A percentile compares a stretch with the other conserved stretches of the same genome.
phyloP scores from a whole-genome alignment of 768 basidiomycete species.

The Tulasnella sp. region DNA sequence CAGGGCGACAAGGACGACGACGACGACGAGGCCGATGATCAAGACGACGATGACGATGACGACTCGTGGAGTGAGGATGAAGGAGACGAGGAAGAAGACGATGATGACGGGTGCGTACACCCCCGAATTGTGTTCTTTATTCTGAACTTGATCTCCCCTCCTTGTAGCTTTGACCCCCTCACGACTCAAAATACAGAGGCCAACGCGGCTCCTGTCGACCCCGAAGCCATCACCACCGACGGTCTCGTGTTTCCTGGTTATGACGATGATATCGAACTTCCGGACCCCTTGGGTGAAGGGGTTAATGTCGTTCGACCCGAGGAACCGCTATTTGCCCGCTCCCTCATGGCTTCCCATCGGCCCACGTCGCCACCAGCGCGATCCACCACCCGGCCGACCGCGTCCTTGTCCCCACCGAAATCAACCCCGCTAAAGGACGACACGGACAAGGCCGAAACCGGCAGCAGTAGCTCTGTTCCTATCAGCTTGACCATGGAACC shows the following conservation, averaged over 20 bases:
- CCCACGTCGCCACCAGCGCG: background rate
- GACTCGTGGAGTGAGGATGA: constrained; percentile 29
- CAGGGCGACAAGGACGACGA: background rate
- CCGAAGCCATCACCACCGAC: constrained; percentile 21
- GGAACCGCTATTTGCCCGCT: constrained; percentile 15
- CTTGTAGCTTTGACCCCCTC: constrained; percentile 47
- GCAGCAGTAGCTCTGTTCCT: constrained; percentile 21
- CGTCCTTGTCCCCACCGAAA: background rate
- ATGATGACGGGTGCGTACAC: constrained; percentile 28
- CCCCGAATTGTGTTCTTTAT: constrained; percentile 12
- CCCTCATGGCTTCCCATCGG: constrained; percentile 3
- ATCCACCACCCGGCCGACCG: background rate
- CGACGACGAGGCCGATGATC: constrained; percentile 15
- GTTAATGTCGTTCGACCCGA: constrained; percentile 71
- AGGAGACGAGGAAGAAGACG: constrained; percentile 29
- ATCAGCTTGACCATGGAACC: constrained; percentile 37
- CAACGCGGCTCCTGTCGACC: constrained; percentile 19
- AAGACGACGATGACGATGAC: constrained; percentile 49
- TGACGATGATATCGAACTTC: constrained; percentile 38
- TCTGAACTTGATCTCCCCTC: constrained; percentile 8
- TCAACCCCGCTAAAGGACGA: background rate
- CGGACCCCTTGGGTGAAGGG: constrained; percentile 84
- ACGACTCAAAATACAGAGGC: constrained; percentile 79
- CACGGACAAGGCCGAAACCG: background rate
- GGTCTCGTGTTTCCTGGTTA: constrained; percentile 29